A percentile compares a stretch with the other conserved stretches of the same genome.
These are phyloP conservation scores for Candida saitoana DNA, from an alignment of 805 yeast genomes.

Conservation along the genomic window DNA sequence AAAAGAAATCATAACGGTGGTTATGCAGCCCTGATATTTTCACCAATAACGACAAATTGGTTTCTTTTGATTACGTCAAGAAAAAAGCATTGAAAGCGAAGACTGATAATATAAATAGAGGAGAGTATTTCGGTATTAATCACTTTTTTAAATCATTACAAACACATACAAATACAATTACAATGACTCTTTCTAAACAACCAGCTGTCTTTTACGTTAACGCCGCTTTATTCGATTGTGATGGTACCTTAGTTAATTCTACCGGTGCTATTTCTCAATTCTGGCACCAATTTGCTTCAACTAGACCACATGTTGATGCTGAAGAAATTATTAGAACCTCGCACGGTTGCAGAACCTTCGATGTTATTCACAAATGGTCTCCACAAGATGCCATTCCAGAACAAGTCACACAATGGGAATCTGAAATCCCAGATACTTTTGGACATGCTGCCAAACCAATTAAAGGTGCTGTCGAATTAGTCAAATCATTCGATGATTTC, in stretches of 20 bases:
- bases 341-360: conserved; percentile 83
- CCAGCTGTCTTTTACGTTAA: conserved; percentile 41
- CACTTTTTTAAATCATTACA: neutral
- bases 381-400: conserved; percentile 69
- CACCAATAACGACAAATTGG: neutral
- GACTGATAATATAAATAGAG: neutral
- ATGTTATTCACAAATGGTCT: conserved; percentile 67
- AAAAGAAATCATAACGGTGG: neutral
- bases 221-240: conserved; percentile 72
- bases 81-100: neutral
- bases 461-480: conserved; percentile 68
- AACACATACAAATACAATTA: conserved; percentile 6
- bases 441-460: conserved; percentile 73
- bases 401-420: conserved; percentile 64
- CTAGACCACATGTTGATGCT: conserved; percentile 64
- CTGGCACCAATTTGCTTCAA: conserved; percentile 71
- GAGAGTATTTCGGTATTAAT: neutral
- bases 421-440: conserved; percentile 63
- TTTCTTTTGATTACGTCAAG: neutral
- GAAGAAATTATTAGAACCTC: conserved; percentile 67
- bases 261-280: conserved; percentile 78
- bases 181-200: conserved; percentile 35
- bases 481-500: conserved; percentile 46
- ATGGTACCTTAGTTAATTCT: conserved; percentile 82
- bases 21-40: neutral